phyloP scores from a whole-genome alignment of 768 basidiomycete species.

The Lanmaoa pseudosensibilis region DNA sequence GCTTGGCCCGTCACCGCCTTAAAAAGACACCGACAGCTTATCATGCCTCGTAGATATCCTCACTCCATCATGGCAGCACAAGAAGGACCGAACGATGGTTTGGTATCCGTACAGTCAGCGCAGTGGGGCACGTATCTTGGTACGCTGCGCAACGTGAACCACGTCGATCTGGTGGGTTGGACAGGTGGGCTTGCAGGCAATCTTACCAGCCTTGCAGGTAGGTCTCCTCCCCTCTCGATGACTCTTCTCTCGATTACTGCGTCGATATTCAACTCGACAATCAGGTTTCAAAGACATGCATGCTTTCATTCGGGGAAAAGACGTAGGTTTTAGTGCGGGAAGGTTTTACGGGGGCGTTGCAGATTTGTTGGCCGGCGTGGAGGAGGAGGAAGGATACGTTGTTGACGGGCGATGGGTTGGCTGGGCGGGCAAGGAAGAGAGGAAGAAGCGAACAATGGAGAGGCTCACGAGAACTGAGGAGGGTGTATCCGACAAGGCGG shows the following conservation, averaged over 20 bases:
- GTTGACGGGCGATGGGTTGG: constrained; percentile 27
- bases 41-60: constrained; percentile 45
- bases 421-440: constrained; percentile 15
- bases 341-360: constrained; percentile 87
- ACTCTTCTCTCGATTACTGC: not conserved
- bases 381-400: constrained; percentile 53
- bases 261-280: not conserved
- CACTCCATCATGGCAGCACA: constrained; percentile 80
- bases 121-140: constrained; percentile 96
- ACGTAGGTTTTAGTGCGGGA: constrained; percentile 88
- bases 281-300: constrained; percentile 72
- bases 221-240: not conserved
- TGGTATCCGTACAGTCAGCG: constrained; percentile 85
- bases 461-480: not conserved
- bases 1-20: constrained; percentile 4
- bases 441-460: constrained; percentile 6
- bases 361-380: constrained; percentile 74
- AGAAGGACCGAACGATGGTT: constrained; percentile 93
- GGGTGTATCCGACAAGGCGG: not conserved
- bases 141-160: constrained; percentile 88
- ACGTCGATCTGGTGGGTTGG: constrained; percentile 93
- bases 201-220: constrained; percentile 25
- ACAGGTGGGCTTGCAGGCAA: constrained; percentile 42
- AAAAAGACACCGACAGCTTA: not conserved
- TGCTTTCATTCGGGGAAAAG: constrained; percentile 83